Base-by-base conservation (phyloP, 345 rosid species). In the Populus davidiana region DNA sequence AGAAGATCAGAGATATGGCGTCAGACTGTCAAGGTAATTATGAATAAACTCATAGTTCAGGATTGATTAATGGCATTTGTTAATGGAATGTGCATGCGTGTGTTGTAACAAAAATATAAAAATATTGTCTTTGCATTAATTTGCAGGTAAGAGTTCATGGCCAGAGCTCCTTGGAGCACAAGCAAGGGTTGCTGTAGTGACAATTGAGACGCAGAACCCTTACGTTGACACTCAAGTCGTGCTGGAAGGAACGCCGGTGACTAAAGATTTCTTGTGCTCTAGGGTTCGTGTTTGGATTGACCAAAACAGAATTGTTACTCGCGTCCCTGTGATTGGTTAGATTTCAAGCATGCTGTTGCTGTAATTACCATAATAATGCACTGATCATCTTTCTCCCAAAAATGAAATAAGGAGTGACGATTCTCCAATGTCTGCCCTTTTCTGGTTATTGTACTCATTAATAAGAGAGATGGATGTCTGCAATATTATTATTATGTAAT, bases 281-380 rank as follows among this genome's bases (percentile, higher is more conserved):
- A 38, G 85, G 61, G 85, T 76, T 31, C 36, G 83, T 79, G 86
- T 86, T 52, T 84, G 80, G 80, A 81, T 83, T n/a, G 41, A 77
- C 70, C 29, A 43, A 1, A 2, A 52, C 16, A 69, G 80, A 4
- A 16, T 35, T 14, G 84, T 83, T 3, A 39, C 70, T 50, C 59
- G 54, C 10, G 65, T 43, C 41, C 82, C 82, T 0, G 31, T 11
- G 0, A 59, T 73, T 18, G 81, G 78, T 67, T 73, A 47, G 21
- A 47, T 47, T 16, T 4, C 52, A 12, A 11, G 47, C 47, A 10
- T 43, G 47, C 3, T 43, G 14, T 13, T 43, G 47, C 47, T 43
- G 8, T 11, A 43, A 43, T 11, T 9, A 41, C 12, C 56, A 17
- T 50, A 17, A 17, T 50, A 17, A 50, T 50, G 56, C 56, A 50